phyloP scores from a whole-genome alignment of 208 protist species.

The Leishmania braziliensis region DNA sequence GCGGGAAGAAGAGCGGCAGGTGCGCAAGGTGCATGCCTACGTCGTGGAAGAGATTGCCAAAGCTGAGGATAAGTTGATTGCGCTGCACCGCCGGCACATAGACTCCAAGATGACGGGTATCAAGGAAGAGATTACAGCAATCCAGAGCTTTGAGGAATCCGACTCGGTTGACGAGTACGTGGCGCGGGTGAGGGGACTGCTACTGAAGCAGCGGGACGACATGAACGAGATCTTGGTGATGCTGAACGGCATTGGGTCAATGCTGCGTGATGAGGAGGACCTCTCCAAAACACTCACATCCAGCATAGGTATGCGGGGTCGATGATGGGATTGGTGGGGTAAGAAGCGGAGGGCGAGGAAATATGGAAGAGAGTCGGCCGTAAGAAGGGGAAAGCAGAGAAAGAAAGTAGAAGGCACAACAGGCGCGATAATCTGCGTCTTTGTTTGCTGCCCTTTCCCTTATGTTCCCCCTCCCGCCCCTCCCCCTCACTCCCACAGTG shows the following conservation, averaged over 20 bases:
- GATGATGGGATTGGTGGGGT: background rate
- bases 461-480: background rate
- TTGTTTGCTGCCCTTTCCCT: background rate
- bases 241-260: constrained; percentile 70
- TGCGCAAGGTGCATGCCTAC: constrained; percentile 88
- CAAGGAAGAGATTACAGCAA: constrained; percentile 92
- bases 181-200: constrained; percentile 58
- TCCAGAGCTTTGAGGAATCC: constrained; percentile 91
- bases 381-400: background rate
- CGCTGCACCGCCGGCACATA: constrained; percentile 92
- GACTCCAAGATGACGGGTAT: constrained; percentile 94
- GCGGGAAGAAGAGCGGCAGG: constrained; percentile 78
- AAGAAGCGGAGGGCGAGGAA: background rate
- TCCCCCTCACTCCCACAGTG: background rate
- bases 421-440: background rate
- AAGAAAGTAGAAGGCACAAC: background rate
- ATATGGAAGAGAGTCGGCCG: background rate
- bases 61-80: constrained; percentile 94
- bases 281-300: constrained; percentile 82
- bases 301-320: constrained; percentile 6
- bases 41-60: constrained; percentile 93
- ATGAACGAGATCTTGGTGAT: constrained; percentile 77
- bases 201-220: constrained; percentile 77
- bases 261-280: constrained; percentile 90
- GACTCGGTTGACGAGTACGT: constrained; percentile 93